Base-by-base conservation (phyloP, 495 filamentous ascomycete species). In the Pseudoneurospora amorphoporcata region DNA sequence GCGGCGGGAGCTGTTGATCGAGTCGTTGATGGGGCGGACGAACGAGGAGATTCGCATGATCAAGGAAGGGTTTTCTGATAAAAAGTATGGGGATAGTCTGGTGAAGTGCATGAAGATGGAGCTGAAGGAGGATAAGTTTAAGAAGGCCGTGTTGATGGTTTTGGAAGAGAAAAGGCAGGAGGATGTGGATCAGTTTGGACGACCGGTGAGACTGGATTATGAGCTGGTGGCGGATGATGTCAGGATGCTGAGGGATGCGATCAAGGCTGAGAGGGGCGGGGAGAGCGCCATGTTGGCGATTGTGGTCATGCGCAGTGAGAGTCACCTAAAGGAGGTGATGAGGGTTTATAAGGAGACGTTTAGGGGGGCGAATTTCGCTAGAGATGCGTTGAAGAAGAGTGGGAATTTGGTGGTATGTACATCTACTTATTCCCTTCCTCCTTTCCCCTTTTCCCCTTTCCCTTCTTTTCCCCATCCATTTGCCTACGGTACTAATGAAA, bases 41-140 rank as follows among this genome's bases (percentile, higher is more conserved):
- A 97, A 97, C 76, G 84, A 86, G 19, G 96, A 98, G 74, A 94
- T 98, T 73, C 84, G 88, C n/a, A 85, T 88, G 72, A 98, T 99
- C 84, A 98, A 97, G 81, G 88, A 91, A n/a, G 91, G 88, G 6
- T 99, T 99, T 83, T 88, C 86, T 40, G 95, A 99, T 77, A 94
- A 95, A 74, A 93, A 97, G 68, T 98, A 98, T 80, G 82, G 84
- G n/a, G 90, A 98, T 78, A 90, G 87, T 76, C 82, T 99, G 61
- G 88, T 88, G 75, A 87, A 89, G 73, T 97, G 94, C 79, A 97
- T 99, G 91, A 91, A 92, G 76, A 89, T 90, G 29, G 94, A 97
- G 81, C 85, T 99, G 23, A 93, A 93, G 79, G 92, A 94, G 69
- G 94, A 98, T 79, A 99, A 98, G 75, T 95, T 98, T 83, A 93